Evolutionary conservation across 768 basidiomycete genomes (phyloP).

Genomic region (Tephrocybe sp.): DNA sequence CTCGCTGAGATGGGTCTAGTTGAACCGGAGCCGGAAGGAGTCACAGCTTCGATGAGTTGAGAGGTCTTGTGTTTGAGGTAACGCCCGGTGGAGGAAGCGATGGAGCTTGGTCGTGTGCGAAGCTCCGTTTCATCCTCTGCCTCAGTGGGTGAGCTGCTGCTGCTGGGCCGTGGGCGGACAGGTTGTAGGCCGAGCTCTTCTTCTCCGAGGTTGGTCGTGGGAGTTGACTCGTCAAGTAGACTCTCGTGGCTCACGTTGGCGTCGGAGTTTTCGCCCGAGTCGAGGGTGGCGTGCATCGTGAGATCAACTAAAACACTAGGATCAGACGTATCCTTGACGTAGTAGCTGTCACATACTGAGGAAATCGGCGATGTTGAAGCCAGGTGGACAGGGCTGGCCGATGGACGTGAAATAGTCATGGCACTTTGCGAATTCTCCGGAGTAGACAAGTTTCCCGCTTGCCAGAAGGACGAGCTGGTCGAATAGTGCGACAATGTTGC

Average conservation of each 20-base stretch:
- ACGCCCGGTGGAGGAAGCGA: slow-evolving; percentile 41
- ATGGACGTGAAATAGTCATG: slow-evolving; percentile 79
- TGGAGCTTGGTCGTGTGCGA: slow-evolving; percentile 44
- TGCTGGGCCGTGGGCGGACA: slow-evolving; percentile 34
- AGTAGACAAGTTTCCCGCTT: slow-evolving; percentile 81
- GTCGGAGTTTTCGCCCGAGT: slow-evolving; percentile 28
- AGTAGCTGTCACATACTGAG: slow-evolving; percentile 60
- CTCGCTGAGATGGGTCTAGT: slow-evolving; percentile 49
- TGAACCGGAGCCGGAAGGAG: slow-evolving; percentile 23
- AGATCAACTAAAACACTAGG: slow-evolving; percentile 54
- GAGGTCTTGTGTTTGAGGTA: slow-evolving; percentile 75
- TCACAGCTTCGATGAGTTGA: slow-evolving; percentile 64
- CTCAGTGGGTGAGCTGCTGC: slow-evolving; percentile 20
- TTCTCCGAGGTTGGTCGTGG: slow-evolving; percentile 49
- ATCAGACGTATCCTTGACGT: slow-evolving; percentile 2
- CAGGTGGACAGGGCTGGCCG: slow-evolving; percentile 84
- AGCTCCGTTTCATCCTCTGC: slow-evolving; percentile 53
- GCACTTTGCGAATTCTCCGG: slow-evolving; percentile 73
- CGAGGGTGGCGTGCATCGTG: slow-evolving; percentile 59
- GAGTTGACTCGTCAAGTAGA: slow-evolving; percentile 10
- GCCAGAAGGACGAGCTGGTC: slow-evolving; percentile 89
- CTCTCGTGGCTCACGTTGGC: slow-evolving; percentile 26
- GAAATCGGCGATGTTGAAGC: slow-evolving; percentile 97
- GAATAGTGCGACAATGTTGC: slow-evolving; percentile 95
- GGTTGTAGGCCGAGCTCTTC: slow-evolving; percentile 68